phyloP scores from a whole-genome alignment of 176 grass and related monocot species.

The Rhynchospora pubera region DNA sequence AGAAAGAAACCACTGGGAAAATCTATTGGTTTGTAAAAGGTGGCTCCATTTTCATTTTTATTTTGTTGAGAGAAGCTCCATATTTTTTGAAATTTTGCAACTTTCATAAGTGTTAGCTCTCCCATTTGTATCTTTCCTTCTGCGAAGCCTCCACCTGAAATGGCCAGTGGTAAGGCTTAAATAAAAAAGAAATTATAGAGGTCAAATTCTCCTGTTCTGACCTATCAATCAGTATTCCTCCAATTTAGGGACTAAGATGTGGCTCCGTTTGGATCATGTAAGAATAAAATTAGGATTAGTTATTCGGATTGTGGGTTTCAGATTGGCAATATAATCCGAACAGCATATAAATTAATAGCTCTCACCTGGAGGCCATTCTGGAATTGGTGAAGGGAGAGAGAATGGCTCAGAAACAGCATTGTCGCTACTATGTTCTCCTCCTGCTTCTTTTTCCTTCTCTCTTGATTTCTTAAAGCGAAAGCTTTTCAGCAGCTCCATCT shows the following conservation, averaged over 20 bases:
- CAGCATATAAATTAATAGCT: not conserved
- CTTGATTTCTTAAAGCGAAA: not conserved
- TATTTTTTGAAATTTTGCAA: constrained; percentile 51
- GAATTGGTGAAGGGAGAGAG: constrained; percentile 41
- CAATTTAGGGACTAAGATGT: not conserved
- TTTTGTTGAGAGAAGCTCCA: constrained; percentile 38
- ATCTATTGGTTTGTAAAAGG: constrained; percentile 56
- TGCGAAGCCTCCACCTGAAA: constrained; percentile 57
- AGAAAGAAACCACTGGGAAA: constrained; percentile 54
- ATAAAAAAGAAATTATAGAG: too few species aligned
- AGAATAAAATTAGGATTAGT: too few species aligned
- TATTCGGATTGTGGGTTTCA: not conserved
- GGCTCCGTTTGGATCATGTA: too few species aligned
- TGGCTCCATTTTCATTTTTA: constrained; percentile 7
- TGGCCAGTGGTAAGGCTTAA: too few species aligned
- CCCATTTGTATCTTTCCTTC: constrained; percentile 44
- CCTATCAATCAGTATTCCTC: not conserved
- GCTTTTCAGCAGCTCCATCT: constrained; percentile 16
- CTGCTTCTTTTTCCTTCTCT: not conserved
- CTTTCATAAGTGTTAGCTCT: constrained; percentile 56
- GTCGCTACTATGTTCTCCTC: not conserved
- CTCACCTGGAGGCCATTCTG: constrained; percentile 42
- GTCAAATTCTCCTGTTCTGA: too few species aligned
- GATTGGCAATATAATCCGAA: not conserved
- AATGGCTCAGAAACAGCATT: constrained; percentile 27